Evolutionary conservation across 768 basidiomycete genomes (phyloP), one percentile per base, ranked within the genome.

Genomic region (Pleurotus pulmonarius): DNA sequence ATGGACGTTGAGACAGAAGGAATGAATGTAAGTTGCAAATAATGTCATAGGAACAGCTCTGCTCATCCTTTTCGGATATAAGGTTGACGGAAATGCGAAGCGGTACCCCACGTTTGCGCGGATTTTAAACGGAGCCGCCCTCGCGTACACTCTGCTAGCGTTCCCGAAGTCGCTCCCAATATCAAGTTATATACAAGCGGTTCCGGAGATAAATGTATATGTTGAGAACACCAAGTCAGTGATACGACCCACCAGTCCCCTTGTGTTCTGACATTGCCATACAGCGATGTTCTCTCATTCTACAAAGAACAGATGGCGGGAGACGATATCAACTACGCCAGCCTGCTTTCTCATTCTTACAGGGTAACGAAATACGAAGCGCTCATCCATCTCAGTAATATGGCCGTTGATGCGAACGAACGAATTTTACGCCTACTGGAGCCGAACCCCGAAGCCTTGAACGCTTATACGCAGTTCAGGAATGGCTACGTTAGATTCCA

Each of bases 151-250:
- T 4, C 64, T 67, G 39, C 64, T 69, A 62, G 62, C 68, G n/a
- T 76, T 72, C 48, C 62, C 67, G 3, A 26, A 45, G 4, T 61
- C 64, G 4, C 46, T 70, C 6, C 66, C 67, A 4, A 38, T 70
- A 7, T 59, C 58, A 24, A 55, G 64, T 5, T 73, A 71, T 39
- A 58, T 74, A n/a, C 73, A 72, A 49, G 64, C 68, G 12, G 58
- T 75, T 29, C 72, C 72, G 2, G 68, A 69, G 34, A 61, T 71
- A 29, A 63, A 58, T 11, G 22, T 61, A 11, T 66, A 60, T 56
- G 61, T 67, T 16, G 56, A 67, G 16, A 65, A 67, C 20, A 63
- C 57, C 40, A 74, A 74, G 74, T 73, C n/a, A 24, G 18, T 16
- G 44, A 8, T 13, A 7, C 13, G 12, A n/a, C 40, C 67, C 29